These are phyloP conservation scores for Thyridium curvatum DNA, from an alignment of 2,329 filamentous ascomycete genomes.

Conservation along the genomic window DNA sequence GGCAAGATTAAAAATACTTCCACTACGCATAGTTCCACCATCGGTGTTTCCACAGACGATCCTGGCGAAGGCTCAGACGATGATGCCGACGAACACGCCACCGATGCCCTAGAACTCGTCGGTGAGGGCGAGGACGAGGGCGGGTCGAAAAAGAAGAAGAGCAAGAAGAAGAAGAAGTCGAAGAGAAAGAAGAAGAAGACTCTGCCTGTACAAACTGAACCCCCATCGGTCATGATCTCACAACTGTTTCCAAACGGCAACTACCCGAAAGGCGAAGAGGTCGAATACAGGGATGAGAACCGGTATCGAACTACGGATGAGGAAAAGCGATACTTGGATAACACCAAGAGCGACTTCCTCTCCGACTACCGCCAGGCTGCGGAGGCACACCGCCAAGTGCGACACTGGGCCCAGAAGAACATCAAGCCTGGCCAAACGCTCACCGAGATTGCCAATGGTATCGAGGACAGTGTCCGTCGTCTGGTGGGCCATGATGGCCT, in stretches of 20 bases:
- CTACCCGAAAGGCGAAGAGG: conserved; percentile 72
- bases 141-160: conserved; percentile 58
- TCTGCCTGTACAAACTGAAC: conserved; percentile 62
- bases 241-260: conserved; percentile 65
- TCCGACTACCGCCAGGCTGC: conserved; percentile 76
- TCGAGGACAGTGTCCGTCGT: conserved; percentile 74
- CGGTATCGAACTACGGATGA: conserved; percentile 71
- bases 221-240: conserved; percentile 65
- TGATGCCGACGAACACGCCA: conserved; percentile 36
- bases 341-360: conserved; percentile 74
- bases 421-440: conserved; percentile 77
- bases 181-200: conserved; percentile 61
- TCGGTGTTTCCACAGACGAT: conserved; percentile 18
- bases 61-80: conserved; percentile 45
- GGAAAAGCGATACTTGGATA: conserved; percentile 77
- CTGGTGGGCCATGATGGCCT: conserved; percentile 72
- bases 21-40: neutral
- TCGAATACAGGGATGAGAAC: conserved; percentile 73
- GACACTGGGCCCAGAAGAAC: conserved; percentile 73
- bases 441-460: conserved; percentile 80
- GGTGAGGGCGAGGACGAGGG: conserved; percentile 22
- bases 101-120: conserved; percentile 21
- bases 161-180: conserved; percentile 71
- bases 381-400: conserved; percentile 85
- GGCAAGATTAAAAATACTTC: too few species aligned